These are phyloP conservation scores for Suillus subalutaceus DNA, from an alignment of 768 basidiomycete genomes.

Conservation along the genomic window DNA sequence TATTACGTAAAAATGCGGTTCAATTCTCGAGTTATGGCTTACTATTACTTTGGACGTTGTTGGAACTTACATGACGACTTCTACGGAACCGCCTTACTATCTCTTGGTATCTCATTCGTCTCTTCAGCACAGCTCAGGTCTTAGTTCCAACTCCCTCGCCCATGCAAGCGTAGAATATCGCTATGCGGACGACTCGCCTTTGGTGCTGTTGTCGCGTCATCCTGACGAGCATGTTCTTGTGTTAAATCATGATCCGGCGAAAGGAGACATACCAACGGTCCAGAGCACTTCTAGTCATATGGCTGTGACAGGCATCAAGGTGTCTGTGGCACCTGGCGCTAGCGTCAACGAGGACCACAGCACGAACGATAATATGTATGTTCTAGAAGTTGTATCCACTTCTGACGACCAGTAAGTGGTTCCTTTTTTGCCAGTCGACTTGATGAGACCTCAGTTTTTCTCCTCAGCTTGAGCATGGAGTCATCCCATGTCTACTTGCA, in stretches of 20 bases:
- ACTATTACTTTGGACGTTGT: not conserved
- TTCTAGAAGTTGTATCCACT: conserved; percentile 63
- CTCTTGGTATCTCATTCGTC: conserved; percentile 66
- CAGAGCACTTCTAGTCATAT: conserved; percentile 53
- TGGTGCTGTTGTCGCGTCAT: conserved; percentile 60
- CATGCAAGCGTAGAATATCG: conserved; percentile 83
- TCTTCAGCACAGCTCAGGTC: conserved; percentile 39
- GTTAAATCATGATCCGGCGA: conserved; percentile 64
- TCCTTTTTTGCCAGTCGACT: not conserved
- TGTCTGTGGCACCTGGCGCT: conserved; percentile 76
- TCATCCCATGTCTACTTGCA: conserved; percentile 32
- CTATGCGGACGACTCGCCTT: conserved; percentile 76
- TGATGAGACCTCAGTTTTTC: conserved; percentile 6
- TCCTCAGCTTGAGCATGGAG: conserved; percentile 21
- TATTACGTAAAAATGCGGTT: conserved; percentile 7
- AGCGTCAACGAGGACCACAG: conserved; percentile 48
- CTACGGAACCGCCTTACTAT: conserved; percentile 58
- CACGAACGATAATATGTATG: conserved; percentile 73
- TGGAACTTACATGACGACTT: conserved; percentile 17
- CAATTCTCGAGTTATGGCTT: not conserved
- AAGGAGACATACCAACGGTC: conserved; percentile 43
- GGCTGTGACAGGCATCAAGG: conserved; percentile 59
- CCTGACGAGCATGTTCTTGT: conserved; percentile 74
- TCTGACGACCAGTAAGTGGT: conserved; percentile 46
- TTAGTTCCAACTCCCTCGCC: conserved; percentile 40